A percentile compares a stretch with the other conserved stretches of the same genome.
Evolutionary conservation across 805 yeast genomes (phyloP).

Genomic region (Grigorovia humatica): DNA sequence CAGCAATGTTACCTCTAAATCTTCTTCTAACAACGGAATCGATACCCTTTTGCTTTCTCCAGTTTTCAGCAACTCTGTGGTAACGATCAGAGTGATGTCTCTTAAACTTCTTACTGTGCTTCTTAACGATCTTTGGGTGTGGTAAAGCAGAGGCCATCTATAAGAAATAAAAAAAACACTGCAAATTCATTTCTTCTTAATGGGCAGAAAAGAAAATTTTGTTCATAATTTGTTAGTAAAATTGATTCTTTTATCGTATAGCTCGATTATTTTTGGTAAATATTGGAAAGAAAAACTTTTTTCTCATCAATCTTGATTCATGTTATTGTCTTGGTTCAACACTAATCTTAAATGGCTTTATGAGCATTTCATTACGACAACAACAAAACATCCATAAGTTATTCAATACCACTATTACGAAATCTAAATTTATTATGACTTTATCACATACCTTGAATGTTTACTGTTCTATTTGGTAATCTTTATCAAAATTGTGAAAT

Average conservation of each 20-base stretch:
- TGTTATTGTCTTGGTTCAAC: too few species aligned
- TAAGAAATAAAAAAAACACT: background rate
- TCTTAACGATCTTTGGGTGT: constrained; percentile 99
- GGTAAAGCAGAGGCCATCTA: constrained; percentile 94
- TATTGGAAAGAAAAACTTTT: too few species aligned
- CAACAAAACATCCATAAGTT: background rate
- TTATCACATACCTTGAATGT: background rate
- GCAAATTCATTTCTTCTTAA: too few species aligned
- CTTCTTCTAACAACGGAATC: constrained; percentile 99
- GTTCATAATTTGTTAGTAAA: too few species aligned
- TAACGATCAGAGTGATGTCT: constrained; percentile 99
- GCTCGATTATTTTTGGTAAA: too few species aligned
- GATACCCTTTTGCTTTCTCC: constrained; percentile 99
- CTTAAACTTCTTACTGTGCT: constrained; percentile 98
- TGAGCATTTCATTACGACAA: background rate
- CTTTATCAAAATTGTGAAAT: background rate
- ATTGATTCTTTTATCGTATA: too few species aligned
- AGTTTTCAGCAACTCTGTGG: constrained; percentile 94
- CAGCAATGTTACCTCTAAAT: constrained; percentile 98
- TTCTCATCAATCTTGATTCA: too few species aligned
- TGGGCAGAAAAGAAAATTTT: too few species aligned
- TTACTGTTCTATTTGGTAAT: background rate
- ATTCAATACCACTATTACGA: background rate
- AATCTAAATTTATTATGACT: background rate
- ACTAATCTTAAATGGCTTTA: too few species aligned